Evolutionary conservation across 805 yeast species (phyloP).

Genomic region (Lachancea waltii): DNA sequence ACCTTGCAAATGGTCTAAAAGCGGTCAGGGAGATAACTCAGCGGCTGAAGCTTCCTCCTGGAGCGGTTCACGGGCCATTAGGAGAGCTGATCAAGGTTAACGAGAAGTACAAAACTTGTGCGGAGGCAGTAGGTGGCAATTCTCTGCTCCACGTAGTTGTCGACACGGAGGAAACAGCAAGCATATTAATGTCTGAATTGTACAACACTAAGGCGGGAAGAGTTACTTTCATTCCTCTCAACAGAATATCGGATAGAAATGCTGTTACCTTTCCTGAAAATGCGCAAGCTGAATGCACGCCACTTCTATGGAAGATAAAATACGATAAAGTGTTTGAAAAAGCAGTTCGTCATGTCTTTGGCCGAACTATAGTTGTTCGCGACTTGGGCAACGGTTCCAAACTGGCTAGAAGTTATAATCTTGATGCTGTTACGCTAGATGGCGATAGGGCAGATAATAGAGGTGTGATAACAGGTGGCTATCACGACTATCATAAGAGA

Average conservation of each 20-base stretch:
- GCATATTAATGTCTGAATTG: slow-evolving; percentile 69
- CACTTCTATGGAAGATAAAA: slow-evolving; percentile 68
- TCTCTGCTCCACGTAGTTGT: slow-evolving; percentile 85
- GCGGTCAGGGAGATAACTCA: slow-evolving; percentile 60
- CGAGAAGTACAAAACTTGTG: slow-evolving; percentile 77
- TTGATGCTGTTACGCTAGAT: slow-evolving; percentile 80
- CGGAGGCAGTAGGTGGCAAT: slow-evolving; percentile 84
- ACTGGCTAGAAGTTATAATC: slow-evolving; percentile 50
- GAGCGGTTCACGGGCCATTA: slow-evolving; percentile 73
- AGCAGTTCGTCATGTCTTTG: slow-evolving; percentile 77
- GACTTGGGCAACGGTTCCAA: slow-evolving; percentile 63
- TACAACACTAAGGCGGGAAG: slow-evolving; percentile 67
- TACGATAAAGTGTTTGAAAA: slow-evolving; percentile 49
- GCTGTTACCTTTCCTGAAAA: slow-evolving; percentile 52
- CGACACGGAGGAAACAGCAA: slow-evolving; percentile 79
- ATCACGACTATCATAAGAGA: slow-evolving; percentile 51
- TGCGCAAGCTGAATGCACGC: slow-evolving; percentile 54
- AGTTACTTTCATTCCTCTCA: slow-evolving; percentile 86
- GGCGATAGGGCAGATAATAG: slow-evolving; percentile 83
- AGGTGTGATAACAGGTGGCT: slow-evolving; percentile 89
- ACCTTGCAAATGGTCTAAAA: slow-evolving; percentile 60
- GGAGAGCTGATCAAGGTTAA: slow-evolving; percentile 79
- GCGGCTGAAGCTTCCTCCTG: slow-evolving; percentile 45
- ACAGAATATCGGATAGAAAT: slow-evolving; percentile 44
- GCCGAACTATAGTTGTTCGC: slow-evolving; percentile 69